Evolutionary conservation across 1,284 basidiomycete species (phyloP).

Genomic region (Austroboletus olivaceoglutinosus): DNA sequence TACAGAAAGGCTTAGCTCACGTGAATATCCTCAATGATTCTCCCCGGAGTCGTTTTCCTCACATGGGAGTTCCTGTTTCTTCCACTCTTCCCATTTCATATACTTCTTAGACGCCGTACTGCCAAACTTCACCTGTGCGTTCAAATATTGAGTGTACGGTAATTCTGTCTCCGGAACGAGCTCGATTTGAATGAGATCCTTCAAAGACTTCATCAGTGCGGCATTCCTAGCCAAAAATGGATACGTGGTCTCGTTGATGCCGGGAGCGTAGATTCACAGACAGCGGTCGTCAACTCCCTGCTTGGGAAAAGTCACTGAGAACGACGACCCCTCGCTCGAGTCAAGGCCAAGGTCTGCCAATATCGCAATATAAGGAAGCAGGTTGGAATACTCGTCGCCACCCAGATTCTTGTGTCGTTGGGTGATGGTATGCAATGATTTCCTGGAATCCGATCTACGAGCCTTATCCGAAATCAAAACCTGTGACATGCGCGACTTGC

Average conservation of each 20-base stretch:
- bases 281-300: conserved; percentile 1
- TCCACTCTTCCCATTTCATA: conserved; percentile 10
- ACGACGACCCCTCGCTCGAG: too few species aligned
- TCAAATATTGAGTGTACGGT: not conserved
- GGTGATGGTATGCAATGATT: not conserved
- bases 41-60: too few species aligned
- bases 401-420: not conserved
- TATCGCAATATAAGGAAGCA: conserved; percentile 7
- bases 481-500: conserved; percentile 4
- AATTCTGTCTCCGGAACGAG: not conserved
- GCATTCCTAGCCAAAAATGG: conserved; percentile 2
- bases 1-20: too few species aligned
- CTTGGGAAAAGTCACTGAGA: not conserved
- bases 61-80: too few species aligned
- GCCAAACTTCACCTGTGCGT: not conserved
- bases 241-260: conserved; percentile 1
- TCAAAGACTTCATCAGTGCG: not conserved
- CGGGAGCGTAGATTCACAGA: conserved; percentile 6
- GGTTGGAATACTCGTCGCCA: too few species aligned
- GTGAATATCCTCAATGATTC: too few species aligned
- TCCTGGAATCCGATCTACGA: not conserved
- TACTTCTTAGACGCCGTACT: not conserved
- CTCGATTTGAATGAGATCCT: conserved; percentile 1
- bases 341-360: conserved; percentile 10
- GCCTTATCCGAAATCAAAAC: conserved; percentile 12